Evolutionary conservation across 208 protist genomes (phyloP), one percentile per base, ranked within the genome.

Genomic region (Leishmania arabica): DNA sequence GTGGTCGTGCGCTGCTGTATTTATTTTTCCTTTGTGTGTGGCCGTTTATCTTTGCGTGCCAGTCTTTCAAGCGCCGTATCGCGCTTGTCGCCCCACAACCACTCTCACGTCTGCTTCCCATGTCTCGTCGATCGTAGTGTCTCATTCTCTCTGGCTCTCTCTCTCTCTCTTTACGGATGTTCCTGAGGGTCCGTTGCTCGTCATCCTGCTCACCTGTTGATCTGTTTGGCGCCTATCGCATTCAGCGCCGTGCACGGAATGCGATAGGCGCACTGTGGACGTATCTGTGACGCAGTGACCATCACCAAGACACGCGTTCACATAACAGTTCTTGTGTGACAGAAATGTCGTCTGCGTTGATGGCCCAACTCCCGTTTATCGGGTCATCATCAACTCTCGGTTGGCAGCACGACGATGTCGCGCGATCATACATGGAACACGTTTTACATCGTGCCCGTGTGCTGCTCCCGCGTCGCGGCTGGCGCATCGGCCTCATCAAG

Each of bases 351-450:
- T 69, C 40, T n/a, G 80, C 80, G 2, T 88, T 89, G 56, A 45
- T 84, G 53, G 76, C 75, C 3, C 83, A 85, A 54, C 71, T 85
- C 19, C 82, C 86, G 2, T 78, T 64, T n/a, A 90, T 96, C 71
- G 83, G 83, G 47, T 49, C 53, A 7, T 81, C 84, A 11, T 87
- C 90, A 53, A 96, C 94, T 4, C 86, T 97, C 21, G 92, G 92
- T 3, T 94, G 85, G 87, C 85, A 56, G 9, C 70, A 79, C 6
- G 95, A 98, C 76, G 89, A 87, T 21, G 74, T 87, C 0, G 93
- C 95, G 11, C 87, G 84, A 53, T 80, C 78, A 11, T 96, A 96
- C 81, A 95, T 98, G 89, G 82, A 89, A 15, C 82, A 88, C 70
- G 86, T 96, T 51, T 34, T 95, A 37, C 74, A 85, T n/a, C 88